Conservation (phyloP, 371 early-diverging fungal species). For the Syncephalis plumigaleata region DNA sequence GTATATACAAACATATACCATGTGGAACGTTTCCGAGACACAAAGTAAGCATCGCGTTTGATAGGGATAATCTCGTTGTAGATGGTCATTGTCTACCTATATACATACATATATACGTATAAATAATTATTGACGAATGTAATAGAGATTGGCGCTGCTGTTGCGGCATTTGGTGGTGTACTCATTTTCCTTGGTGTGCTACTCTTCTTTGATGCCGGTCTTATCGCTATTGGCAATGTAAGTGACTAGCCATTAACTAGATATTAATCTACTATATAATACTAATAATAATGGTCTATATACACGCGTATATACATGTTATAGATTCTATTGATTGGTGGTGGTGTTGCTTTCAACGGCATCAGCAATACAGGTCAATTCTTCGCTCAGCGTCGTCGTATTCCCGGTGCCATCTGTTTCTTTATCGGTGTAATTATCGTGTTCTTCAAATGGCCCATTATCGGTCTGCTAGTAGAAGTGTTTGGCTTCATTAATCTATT, state of each 20-base stretch:
- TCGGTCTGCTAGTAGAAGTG: conserved; percentile 74
- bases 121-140: too few species aligned
- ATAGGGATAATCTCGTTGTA: conserved; percentile 89
- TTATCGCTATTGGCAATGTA: conserved; percentile 94
- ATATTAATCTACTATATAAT: background rate
- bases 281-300: too few species aligned
- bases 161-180: conserved; percentile 88
- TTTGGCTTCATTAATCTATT: conserved; percentile 94
- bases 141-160: conserved; percentile 85
- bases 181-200: conserved; percentile 85
- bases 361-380: conserved; percentile 64
- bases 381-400: conserved; percentile 62
- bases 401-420: conserved; percentile 80
- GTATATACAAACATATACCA: conserved; percentile 18
- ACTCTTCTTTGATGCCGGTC: conserved; percentile 85
- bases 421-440: conserved; percentile 81
- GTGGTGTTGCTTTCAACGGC: conserved; percentile 80
- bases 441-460: conserved; percentile 69
- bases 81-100: conserved; percentile 90
- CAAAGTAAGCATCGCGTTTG: conserved; percentile 42
- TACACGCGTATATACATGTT: too few species aligned
- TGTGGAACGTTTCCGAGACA: too few species aligned
- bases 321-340: conserved; percentile 79
- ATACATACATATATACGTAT: too few species aligned
- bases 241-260: conserved; percentile 3